Conservation (phyloP, 192 early-diverging fungal species). For the Rhizophlyctis rosea region DNA sequence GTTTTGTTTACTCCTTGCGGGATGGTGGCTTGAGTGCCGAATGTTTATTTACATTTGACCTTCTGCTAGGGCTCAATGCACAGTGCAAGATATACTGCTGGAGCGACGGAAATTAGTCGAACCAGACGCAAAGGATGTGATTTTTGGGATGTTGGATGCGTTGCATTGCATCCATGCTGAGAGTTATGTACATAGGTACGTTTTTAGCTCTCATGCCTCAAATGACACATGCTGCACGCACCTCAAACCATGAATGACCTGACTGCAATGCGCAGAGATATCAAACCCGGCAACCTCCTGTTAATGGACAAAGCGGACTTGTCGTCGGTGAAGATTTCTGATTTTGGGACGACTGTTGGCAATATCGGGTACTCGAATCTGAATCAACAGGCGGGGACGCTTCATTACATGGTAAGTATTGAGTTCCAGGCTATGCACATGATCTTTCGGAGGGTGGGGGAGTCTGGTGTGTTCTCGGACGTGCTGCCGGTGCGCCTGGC, state of each 20-base stretch:
- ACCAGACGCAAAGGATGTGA: slow-evolving; percentile 26
- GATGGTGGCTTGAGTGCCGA: background rate
- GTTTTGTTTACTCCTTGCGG: background rate
- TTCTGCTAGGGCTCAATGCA: slow-evolving; percentile 23
- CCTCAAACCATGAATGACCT: background rate
- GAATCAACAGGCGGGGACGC: slow-evolving; percentile 30
- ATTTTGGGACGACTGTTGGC: slow-evolving; percentile 34
- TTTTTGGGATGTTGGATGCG: slow-evolving; percentile 33
- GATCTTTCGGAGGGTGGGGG: too few species aligned
- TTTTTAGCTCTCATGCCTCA: background rate
- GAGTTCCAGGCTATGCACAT: too few species aligned
- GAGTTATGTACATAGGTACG: slow-evolving; percentile 26
- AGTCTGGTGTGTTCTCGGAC: too few species aligned
- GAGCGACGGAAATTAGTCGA: slow-evolving; percentile 22
- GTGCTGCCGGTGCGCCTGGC: too few species aligned
- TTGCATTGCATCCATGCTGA: slow-evolving; percentile 27
- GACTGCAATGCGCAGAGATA: slow-evolving; percentile 16
- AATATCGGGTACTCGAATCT: slow-evolving; percentile 35
- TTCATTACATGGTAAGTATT: slow-evolving; percentile 26
- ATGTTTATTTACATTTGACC: background rate
- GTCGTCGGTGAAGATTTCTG: slow-evolving; percentile 34
- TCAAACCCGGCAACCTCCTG: slow-evolving; percentile 38
- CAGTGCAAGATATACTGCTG: slow-evolving; percentile 28
- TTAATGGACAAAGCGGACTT: slow-evolving; percentile 26
- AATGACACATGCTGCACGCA: background rate